Conservation (phyloP, 495 filamentous ascomycete species). For the Niebla homalea region DNA sequence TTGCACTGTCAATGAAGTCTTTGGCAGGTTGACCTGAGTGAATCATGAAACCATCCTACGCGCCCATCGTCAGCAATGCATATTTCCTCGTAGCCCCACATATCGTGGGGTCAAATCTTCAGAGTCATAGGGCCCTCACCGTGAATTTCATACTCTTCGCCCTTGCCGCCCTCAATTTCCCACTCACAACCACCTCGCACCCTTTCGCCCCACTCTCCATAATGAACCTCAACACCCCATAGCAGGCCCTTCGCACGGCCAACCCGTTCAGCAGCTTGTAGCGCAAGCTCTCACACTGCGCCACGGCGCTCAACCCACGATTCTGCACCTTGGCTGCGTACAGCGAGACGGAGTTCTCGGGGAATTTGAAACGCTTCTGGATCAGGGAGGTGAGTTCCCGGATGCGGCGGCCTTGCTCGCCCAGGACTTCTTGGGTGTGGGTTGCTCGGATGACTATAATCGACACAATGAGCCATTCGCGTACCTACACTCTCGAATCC, state of each 20-base stretch:
- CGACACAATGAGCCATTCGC: too few species aligned
- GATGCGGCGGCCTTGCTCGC: slow-evolving; percentile 98
- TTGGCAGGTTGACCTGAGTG: slow-evolving; percentile 99
- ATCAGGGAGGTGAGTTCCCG: slow-evolving; percentile 99
- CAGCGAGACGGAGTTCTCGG: slow-evolving; percentile 98
- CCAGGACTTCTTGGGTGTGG: slow-evolving; percentile 99
- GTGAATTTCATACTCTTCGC: slow-evolving; percentile 99
- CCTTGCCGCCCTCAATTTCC: slow-evolving; percentile 95
- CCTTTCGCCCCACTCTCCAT: slow-evolving; percentile 99
- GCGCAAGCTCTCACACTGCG: slow-evolving; percentile 98
- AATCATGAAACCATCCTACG: slow-evolving; percentile 98
- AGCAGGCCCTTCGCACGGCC: slow-evolving; percentile 93
- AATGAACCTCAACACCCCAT: slow-evolving; percentile 98
- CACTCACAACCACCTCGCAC: slow-evolving; percentile 97
- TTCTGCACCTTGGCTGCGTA: slow-evolving; percentile 99
- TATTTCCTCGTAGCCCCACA: too few species aligned
- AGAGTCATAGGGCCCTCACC: slow-evolving; percentile 32
- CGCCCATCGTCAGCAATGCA: slow-evolving; percentile 1
- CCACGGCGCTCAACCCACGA: slow-evolving; percentile 97
- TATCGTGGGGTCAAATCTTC: background rate
- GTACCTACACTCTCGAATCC: too few species aligned
- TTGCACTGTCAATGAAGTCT: slow-evolving; percentile 98
- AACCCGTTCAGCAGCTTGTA: slow-evolving; percentile 99
- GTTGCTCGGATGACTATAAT: slow-evolving; percentile 84
- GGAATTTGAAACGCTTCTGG: slow-evolving; percentile 99